Base-by-base conservation (phyloP, 495 filamentous ascomycete genomes). In the Cenococcum geophilum region DNA sequence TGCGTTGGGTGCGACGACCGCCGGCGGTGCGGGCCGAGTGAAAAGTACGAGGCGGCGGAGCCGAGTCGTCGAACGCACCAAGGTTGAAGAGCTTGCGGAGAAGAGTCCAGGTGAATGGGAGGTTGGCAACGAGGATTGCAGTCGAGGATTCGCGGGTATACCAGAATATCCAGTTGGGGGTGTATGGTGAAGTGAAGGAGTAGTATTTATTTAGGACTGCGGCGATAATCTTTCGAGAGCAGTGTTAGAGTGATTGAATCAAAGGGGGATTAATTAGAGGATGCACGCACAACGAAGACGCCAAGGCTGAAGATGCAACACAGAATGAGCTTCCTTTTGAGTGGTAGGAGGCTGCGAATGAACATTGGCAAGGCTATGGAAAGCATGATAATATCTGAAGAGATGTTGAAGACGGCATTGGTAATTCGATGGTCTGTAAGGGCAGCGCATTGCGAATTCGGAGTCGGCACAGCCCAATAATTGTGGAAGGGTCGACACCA, bases 201-300 rank as follows among this genome's bases (percentile, higher is more conserved):
- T 86, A 87, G 63, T 80, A 83, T 70, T 86, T 86, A 67, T 85
- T 87, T 18, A 86, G 73, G 51, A 83, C 75, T 1, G 82, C 80
- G 20, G 80, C 80, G 23, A 85, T 69, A 55, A 88, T 83, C 74
- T 73, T n/a, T n/a, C n/a, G n/a, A n/a, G n/a, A n/a, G n/a, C n/a
- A n/a, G n/a, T n/a, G n/a, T n/a, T n/a, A n/a, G n/a, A n/a, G n/a
- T n/a, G n/a, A n/a, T n/a, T n/a, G 52, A 40, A 25, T 16, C 14
- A 25, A 27, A 10, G 48, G 48, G 21, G 36, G 8, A 40, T 40
- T 6, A 40, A 6, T 10, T 51, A n/a, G 23, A 21, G 14, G n/a
- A 34, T 16, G 52, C 16, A 63, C 70, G 62, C 65, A 75, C 68
- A 34, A 83, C 83, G 72, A 87, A 86, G 22, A 84, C 68, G 25